Percentiles rank a stretch among this genome's conserved stretches.
Conservation (phyloP, 495 filamentous ascomycete species). For the Hypoxylon fuscum region DNA sequence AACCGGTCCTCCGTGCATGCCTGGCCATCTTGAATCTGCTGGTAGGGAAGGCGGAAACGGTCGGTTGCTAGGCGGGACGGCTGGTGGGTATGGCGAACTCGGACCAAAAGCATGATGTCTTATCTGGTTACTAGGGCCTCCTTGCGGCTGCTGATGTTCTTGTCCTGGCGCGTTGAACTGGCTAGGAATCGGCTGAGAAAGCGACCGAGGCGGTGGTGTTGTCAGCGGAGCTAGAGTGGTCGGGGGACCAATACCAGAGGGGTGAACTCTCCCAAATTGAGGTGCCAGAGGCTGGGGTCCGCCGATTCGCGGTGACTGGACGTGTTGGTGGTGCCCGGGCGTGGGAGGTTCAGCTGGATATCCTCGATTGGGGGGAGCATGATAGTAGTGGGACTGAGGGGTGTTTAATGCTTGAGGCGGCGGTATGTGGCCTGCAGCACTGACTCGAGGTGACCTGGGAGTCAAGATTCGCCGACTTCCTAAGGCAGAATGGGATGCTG, state of each 20-base stretch:
- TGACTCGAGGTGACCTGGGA: constrained; percentile 68
- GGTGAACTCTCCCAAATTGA: constrained; percentile 44
- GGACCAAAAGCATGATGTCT: constrained; percentile 39
- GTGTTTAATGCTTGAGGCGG: constrained; percentile 57
- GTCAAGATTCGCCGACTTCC: constrained; percentile 65
- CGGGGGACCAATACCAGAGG: constrained; percentile 45
- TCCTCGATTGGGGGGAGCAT: constrained; percentile 44
- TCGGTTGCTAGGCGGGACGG: constrained; percentile 29
- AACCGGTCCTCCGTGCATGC: constrained; percentile 27
- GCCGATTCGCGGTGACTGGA: constrained; percentile 41
- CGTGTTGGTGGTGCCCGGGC: constrained; percentile 30
- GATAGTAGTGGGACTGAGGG: constrained; percentile 52
- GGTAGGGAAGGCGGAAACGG: constrained; percentile 30
- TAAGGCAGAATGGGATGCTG: constrained; percentile 48
- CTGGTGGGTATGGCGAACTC: constrained; percentile 38
- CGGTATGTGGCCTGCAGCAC: constrained; percentile 53
- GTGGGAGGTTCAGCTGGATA: constrained; percentile 25
- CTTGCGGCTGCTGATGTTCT: constrained; percentile 36
- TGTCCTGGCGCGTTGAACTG: constrained; percentile 42
- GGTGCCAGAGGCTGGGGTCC: constrained; percentile 49
- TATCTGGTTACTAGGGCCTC: constrained; percentile 33
- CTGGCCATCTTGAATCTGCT: constrained; percentile 50
- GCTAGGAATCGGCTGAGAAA: constrained; percentile 51
- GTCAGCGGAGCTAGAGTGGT: constrained; percentile 44
- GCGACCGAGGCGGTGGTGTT: constrained; percentile 46